Evolutionary conservation across 441 rosid species (phyloP).

Genomic region (Bruguiera hainesii): DNA sequence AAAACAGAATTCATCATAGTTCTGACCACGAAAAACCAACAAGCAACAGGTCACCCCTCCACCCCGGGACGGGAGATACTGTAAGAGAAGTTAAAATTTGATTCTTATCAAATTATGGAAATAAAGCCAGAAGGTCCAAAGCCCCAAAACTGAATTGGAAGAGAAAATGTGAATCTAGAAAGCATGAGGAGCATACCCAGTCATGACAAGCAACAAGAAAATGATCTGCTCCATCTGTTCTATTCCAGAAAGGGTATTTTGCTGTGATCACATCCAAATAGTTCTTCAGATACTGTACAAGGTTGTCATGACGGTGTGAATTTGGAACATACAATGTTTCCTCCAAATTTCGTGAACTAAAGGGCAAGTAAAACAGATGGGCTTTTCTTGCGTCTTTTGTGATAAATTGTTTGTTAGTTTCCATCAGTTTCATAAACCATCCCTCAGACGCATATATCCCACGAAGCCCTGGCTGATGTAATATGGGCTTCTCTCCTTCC

Average conservation of each 20-base stretch:
- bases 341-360: slow-evolving; percentile 75
- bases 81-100: not conserved
- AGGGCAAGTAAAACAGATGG: slow-evolving; percentile 85
- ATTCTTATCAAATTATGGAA: slow-evolving; percentile 2
- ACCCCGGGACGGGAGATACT: not conserved
- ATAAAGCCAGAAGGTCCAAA: slow-evolving; percentile 10
- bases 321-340: slow-evolving; percentile 53
- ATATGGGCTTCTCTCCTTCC: slow-evolving; percentile 76
- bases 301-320: slow-evolving; percentile 62
- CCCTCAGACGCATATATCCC: slow-evolving; percentile 97
- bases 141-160: not conserved
- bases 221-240: slow-evolving; percentile 85
- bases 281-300: slow-evolving; percentile 47
- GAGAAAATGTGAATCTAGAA: not conserved
- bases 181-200: slow-evolving; percentile 53
- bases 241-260: slow-evolving; percentile 79
- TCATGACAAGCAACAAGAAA: slow-evolving; percentile 97
- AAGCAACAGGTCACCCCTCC: not conserved
- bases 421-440: slow-evolving; percentile 89
- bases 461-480: slow-evolving; percentile 60
- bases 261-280: slow-evolving; percentile 57
- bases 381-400: slow-evolving; percentile 62
- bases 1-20: not conserved
- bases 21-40: not conserved
- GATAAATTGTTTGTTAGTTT: slow-evolving; percentile 57